Evolutionary conservation across 192 early-diverging fungal genomes (phyloP).

Genomic region (Umbelopsis vinacea): DNA sequence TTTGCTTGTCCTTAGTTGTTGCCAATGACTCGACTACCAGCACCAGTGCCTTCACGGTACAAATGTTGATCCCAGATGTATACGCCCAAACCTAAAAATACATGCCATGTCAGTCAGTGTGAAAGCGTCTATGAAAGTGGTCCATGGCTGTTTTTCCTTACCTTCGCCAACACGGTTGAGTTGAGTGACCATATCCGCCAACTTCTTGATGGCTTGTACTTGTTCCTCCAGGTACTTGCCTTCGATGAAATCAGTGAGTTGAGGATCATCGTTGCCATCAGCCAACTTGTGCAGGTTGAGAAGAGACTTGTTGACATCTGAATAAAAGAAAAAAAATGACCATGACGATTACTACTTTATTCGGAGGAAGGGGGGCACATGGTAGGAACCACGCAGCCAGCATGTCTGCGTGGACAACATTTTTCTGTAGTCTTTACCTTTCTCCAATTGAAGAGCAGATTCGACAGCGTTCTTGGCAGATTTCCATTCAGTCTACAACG

Average conservation of each 20-base stretch:
- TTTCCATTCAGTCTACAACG: constrained; percentile 49
- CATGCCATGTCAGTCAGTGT: neutral
- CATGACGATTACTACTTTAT: neutral
- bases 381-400: too few species aligned
- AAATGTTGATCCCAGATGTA: constrained; percentile 63
- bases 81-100: constrained; percentile 38
- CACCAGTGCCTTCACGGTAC: constrained; percentile 35
- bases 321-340: neutral
- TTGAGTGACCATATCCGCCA: constrained; percentile 59
- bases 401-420: neutral
- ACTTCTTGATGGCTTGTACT: constrained; percentile 57
- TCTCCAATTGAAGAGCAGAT: constrained; percentile 59
- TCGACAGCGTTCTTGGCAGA: constrained; percentile 64
- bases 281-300: constrained; percentile 58
- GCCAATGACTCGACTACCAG: constrained; percentile 34
- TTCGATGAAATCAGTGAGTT: constrained; percentile 60
- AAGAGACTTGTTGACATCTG: constrained; percentile 63
- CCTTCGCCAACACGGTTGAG: constrained; percentile 59
- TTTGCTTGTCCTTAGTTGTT: constrained; percentile 4
- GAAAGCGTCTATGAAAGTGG: neutral
- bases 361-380: neutral
- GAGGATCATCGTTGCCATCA: constrained; percentile 56
- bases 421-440: constrained; percentile 38
- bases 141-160: constrained; percentile 18
- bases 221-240: constrained; percentile 55